Evolutionary conservation across 768 basidiomycete species (phyloP), one percentile per base, ranked within the genome.

Genomic region (Mycena rebaudengoi): DNA sequence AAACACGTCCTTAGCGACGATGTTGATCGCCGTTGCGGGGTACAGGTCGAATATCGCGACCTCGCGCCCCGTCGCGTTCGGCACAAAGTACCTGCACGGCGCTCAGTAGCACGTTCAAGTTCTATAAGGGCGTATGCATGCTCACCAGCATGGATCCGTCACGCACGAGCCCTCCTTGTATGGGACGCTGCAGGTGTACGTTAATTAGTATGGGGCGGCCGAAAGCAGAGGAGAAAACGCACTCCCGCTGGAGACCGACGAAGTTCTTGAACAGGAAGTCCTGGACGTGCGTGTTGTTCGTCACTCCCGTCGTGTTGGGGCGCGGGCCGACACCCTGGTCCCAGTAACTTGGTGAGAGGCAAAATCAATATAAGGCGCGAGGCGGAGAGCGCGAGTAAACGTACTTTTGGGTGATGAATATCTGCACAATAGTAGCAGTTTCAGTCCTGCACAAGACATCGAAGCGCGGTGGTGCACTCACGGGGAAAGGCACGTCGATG

Each of bases 321-420:
- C 69, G 69, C 2, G 84, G 76, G 16, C 85, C 85, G 46, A 77
- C 85, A 16, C 76, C 80, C 73, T 88, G 87, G 62, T 89, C 86
- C 86, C 85, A 87, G 66, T 89, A 90, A 73, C 87, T 89, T 32
- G n/a, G 8, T 16, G 39, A 4, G 37, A 26, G 39, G 30, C 20
- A 46, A 46, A 44, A 16, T 65, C 25, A 56, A 39, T 20, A 25
- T 44, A 13, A 46, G 20, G 21, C 7, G 20, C 16, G 12, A 48
- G 4, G 26, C 3, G 4, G 20, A 13, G n/a, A 25, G 41, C 20
- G 37, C 16, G 32, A 16, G 5, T n/a, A n/a, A 4, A 67, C 79
- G 60, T 70, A 87, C 86, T 88, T 89, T 71, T 88, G 88, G 2
- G 87, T 88, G 16, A 87, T 75, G 64, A 84, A 87, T 32, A 88